Base-by-base conservation (phyloP, 2,329 filamentous ascomycete species). In the Akanthomyces lecanii region DNA sequence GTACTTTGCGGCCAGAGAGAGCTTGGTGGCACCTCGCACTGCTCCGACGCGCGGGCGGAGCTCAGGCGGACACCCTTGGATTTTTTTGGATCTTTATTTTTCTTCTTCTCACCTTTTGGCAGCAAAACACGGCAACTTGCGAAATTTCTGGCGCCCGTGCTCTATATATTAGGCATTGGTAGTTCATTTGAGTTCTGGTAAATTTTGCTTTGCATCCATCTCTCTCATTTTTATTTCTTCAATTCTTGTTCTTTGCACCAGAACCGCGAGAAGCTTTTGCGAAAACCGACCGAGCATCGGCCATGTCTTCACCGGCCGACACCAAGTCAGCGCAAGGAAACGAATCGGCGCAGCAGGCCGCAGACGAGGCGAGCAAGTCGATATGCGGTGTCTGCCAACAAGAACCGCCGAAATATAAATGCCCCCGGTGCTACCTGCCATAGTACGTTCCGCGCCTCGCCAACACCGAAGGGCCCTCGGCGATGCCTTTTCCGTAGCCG, bases 331-430 rank as follows among this genome's bases (percentile, higher is more conserved):
- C 28, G 33, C 40, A 62, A 12, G 55, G 23, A 16, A 48, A 42
- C 21, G 45, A 62, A 18, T 18, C 52, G 11, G 21, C 45, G 11
- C 51, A 55, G 14, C 10, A 28, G n/a, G 11, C 30, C 6, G 23
- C 28, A 50, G 60, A 56, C 12, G 52, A 50, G 10, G 5, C 33
- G 16, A 4, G 11, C 18, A 55, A 55, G 18, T 42, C 60, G 18
- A 33, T 71, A 2, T 88, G 86, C 67, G 79, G 79, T 5, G 76
- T 86, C 38, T 89, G 86, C 71, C 71, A 80, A 33, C 69, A 72
- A 40, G 78, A 78, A 5, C 75, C 79, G 23, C 78, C 78, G 36
- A 88, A 85, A 71, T 89, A 89, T 73, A 88, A 86, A 68, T 89
- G 86, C 66, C 77, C 83, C n/a, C 78, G 79, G 33, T 89, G 86